These are phyloP conservation scores for Botrytis medusae DNA, from an alignment of 2,329 filamentous ascomycete species.

Conservation along the genomic window DNA sequence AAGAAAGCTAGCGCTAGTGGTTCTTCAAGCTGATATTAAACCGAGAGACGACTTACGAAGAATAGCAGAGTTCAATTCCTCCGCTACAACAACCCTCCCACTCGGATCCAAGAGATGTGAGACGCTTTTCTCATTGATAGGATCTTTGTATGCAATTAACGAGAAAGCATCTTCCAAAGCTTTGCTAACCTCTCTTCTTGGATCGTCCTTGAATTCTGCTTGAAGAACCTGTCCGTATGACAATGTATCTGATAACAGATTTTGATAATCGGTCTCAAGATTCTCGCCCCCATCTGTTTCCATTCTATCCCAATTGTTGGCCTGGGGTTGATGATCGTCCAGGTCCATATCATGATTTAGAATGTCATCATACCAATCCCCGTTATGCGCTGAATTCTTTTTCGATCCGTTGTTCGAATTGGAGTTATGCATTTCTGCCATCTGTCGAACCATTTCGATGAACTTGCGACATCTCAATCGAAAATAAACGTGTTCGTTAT, in stretches of 20 bases:
- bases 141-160: constrained; percentile 82
- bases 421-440: constrained; percentile 59
- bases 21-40: not conserved
- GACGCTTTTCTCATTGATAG: constrained; percentile 70
- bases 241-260: constrained; percentile 68
- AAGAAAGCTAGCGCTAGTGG: not conserved
- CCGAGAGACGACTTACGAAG: constrained; percentile 50
- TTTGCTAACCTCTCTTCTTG: constrained; percentile 67
- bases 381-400: constrained; percentile 43
- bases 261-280: constrained; percentile 35
- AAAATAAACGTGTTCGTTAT: constrained; percentile 85
- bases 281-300: constrained; percentile 48
- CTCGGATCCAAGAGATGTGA: constrained; percentile 74
- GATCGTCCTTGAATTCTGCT: constrained; percentile 72
- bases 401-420: constrained; percentile 35
- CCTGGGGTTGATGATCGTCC: constrained; percentile 51
- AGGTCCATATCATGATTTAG: constrained; percentile 51
- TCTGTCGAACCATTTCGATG: constrained; percentile 85
- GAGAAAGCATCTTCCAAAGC: constrained; percentile 83
- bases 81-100: constrained; percentile 76
- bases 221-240: constrained; percentile 77
- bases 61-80: constrained; percentile 92
- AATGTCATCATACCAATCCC: constrained; percentile 43
- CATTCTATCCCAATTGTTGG: constrained; percentile 49
- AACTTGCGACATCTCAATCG: constrained; percentile 87